Conservation (phyloP, 2,329 filamentous ascomycete species). For the Cryphonectria parasitica region DNA sequence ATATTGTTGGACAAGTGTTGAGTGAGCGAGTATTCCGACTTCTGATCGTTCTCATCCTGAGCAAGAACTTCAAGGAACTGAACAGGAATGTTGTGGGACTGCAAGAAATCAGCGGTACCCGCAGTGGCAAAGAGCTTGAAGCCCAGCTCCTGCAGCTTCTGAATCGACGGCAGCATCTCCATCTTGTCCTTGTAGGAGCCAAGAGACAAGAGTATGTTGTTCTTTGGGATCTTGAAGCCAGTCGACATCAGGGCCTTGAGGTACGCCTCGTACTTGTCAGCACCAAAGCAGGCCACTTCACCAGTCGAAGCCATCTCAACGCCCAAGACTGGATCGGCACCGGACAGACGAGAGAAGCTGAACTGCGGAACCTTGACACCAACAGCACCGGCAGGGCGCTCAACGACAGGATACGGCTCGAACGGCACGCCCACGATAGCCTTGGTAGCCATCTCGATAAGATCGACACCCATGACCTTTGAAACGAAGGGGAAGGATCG, state of each 20-base stretch:
- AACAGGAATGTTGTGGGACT: constrained; percentile 88
- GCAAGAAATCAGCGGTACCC: constrained; percentile 94
- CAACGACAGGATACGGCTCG: constrained; percentile 76
- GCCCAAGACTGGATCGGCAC: constrained; percentile 92
- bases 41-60: constrained; percentile 79
- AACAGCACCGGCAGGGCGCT: constrained; percentile 79
- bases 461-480: constrained; percentile 96
- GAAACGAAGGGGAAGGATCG: constrained; percentile 98
- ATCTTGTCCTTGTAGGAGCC: constrained; percentile 98
- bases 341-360: constrained; percentile 95
- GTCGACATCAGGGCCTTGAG: constrained; percentile 95
- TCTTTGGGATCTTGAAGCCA: constrained; percentile 93
- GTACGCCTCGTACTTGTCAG: constrained; percentile 96
- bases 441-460: constrained; percentile 98
- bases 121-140: constrained; percentile 96
- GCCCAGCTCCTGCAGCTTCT: constrained; percentile 86
- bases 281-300: constrained; percentile 95
- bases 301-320: constrained; percentile 99
- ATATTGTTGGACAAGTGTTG: constrained; percentile 97
- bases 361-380: constrained; percentile 99
- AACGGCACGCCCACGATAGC: constrained; percentile 89
- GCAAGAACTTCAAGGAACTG: constrained; percentile 91
- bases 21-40: constrained; percentile 94
- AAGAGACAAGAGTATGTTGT: constrained; percentile 93
- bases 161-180: constrained; percentile 91